These are phyloP conservation scores for Diaporthe citri DNA, from an alignment of 2,329 filamentous ascomycete species.

Conservation along the genomic window DNA sequence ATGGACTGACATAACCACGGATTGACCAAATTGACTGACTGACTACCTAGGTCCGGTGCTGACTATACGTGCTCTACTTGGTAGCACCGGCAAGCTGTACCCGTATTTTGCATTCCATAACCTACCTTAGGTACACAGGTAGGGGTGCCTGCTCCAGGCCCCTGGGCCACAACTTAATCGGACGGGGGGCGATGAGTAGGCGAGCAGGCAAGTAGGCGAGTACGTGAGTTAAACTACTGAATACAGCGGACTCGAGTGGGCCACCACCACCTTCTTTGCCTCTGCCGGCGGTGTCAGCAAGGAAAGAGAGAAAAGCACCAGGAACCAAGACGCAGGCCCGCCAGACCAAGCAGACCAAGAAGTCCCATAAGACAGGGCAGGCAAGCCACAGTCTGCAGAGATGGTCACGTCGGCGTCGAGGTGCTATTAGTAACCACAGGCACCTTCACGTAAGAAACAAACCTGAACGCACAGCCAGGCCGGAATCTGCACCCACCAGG, in stretches of 20 bases:
- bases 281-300: slow-evolving; percentile 15
- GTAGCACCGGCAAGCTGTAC: slow-evolving; percentile 10
- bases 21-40: slow-evolving; percentile 30
- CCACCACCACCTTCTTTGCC: neutral
- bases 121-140: neutral
- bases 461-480: slow-evolving; percentile 38
- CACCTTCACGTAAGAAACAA: slow-evolving; percentile 29
- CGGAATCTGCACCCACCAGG: slow-evolving; percentile 35
- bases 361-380: neutral
- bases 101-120: slow-evolving; percentile 6
- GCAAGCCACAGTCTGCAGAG: slow-evolving; percentile 16
- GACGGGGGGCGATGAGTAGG: slow-evolving; percentile 17
- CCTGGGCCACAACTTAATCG: slow-evolving; percentile 12
- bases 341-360: neutral
- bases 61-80: neutral
- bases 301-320: neutral
- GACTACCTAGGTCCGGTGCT: too few species aligned
- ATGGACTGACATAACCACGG: slow-evolving; percentile 19
- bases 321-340: neutral
- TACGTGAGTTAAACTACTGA: neutral
- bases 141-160: slow-evolving; percentile 6
- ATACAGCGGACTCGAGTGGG: neutral
- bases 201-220: neutral
- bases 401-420: slow-evolving; percentile 20
- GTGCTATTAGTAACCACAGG: slow-evolving; percentile 29